Base-by-base conservation (phyloP, 2,329 filamentous ascomycete species). In the Exophiala bonariae region DNA sequence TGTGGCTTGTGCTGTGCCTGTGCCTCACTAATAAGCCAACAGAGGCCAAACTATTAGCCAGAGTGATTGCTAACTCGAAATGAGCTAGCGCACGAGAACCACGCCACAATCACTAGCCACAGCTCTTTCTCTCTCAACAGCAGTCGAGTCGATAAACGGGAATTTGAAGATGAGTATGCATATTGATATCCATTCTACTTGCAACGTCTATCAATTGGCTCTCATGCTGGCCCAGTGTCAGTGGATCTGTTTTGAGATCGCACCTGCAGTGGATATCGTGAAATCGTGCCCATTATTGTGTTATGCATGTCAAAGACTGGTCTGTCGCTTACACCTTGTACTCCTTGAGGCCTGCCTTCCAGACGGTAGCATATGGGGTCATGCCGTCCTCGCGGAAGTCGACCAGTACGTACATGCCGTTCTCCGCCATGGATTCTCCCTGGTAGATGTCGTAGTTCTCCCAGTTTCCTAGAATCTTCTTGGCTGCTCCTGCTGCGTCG, bases 371-470 rank as follows among this genome's bases (percentile, higher is more conserved):
- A 69, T 81, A 99, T 52, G 93, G 93, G 46, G 92, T 97, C 61
- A 86, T 72, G 71, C 93, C 93, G 64, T 97, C 93, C 71, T 96
- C 91, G 64, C 93, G 92, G 83, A 96, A 99, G 44, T 47, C 38
- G 34, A 22, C 34, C 18, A 50, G 26, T 45, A 81, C 87, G 66
- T 77, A 93, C 93, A 96, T 95, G 78, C 86, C 91, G 66, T 96
- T 88, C 63, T 87, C 85, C 74, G 95, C 82, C 89, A 95, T 95
- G 63, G 83, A 86, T 79, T 93, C 85, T 76, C 92, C 91, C 63
- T 87, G 89, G 74, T 87, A 87, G 75, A 96, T 92, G 72, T 97
- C 92, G 72, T 86, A 95, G 79, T 97, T 89, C 78, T 95, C 91
- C 81, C 96, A 96, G 77, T 89, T 92, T 69, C 86, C 76, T 59